These are phyloP conservation scores for Auriculariales sp. DNA, from an alignment of 768 basidiomycete species.

Conservation along the genomic window DNA sequence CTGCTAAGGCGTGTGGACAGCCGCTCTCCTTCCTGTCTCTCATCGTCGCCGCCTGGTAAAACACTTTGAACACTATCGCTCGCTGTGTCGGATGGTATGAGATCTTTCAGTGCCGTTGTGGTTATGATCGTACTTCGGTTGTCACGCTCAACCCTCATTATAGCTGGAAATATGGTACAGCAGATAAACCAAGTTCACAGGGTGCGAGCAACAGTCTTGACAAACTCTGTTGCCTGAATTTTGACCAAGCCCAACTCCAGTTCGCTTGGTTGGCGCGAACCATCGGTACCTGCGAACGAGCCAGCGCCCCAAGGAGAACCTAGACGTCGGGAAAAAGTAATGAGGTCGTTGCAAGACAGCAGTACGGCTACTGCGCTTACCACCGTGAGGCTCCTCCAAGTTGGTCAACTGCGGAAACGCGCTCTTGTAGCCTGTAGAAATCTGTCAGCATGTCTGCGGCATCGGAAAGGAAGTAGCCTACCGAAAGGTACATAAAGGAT, in stretches of 20 bases:
- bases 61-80: too few relatives aligned
- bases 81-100: too few relatives aligned
- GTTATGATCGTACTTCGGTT: too few relatives aligned
- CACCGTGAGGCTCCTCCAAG: constrained; percentile 1
- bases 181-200: too few relatives aligned
- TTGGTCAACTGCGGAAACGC: constrained; percentile 11
- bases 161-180: too few relatives aligned
- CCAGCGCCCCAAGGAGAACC: constrained; percentile 72
- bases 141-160: too few relatives aligned
- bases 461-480: constrained; percentile 31
- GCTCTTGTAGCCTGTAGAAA: constrained; percentile 36
- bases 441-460: constrained; percentile 27
- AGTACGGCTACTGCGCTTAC: neutral
- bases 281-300: constrained; percentile 34
- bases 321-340: constrained; percentile 11
- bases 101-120: too few relatives aligned
- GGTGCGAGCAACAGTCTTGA: constrained; percentile 26
- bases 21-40: too few relatives aligned
- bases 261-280: constrained; percentile 30
- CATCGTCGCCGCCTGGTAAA: too few relatives aligned
- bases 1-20: too few relatives aligned
- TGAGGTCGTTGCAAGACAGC: neutral
- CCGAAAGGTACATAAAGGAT: constrained; percentile 62
- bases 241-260: constrained; percentile 38
- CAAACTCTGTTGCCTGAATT: constrained; percentile 41